phyloP scores from a whole-genome alignment of 164 flowering plant species.

The Akebia trifoliata region DNA sequence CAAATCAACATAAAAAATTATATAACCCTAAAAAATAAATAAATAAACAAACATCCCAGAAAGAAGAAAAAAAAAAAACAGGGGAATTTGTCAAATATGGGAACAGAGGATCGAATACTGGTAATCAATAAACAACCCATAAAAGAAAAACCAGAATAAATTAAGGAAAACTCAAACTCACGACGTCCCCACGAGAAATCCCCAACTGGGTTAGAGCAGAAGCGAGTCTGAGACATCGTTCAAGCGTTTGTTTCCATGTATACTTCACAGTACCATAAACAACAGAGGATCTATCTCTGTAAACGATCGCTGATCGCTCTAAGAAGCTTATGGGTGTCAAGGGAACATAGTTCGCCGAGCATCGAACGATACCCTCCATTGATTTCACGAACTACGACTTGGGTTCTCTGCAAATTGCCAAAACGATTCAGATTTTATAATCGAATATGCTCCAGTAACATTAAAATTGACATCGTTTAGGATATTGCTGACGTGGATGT shows the following conservation, averaged over 20 bases:
- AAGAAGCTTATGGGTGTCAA: constrained; percentile 52
- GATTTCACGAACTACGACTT: too few relatives aligned
- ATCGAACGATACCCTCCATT: constrained; percentile 34
- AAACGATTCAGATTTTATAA: too few relatives aligned
- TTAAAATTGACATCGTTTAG: too few relatives aligned
- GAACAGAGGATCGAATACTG: not conserved
- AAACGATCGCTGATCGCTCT: constrained; percentile 43
- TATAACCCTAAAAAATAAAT: too few relatives aligned
- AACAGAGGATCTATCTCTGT: constrained; percentile 35
- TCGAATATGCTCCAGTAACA: too few relatives aligned
- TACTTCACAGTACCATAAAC: constrained; percentile 37
- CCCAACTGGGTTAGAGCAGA: constrained; percentile 43
- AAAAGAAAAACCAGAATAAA: not conserved
- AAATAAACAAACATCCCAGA: not conserved
- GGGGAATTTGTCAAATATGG: not conserved
- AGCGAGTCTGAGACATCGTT: constrained; percentile 42
- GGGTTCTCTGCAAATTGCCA: too few relatives aligned
- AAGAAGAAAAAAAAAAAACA: not conserved
- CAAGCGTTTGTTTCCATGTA: constrained; percentile 46
- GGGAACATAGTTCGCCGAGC: constrained; percentile 50
- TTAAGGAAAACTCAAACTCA: constrained; percentile 14
- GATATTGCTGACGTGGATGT: too few relatives aligned
- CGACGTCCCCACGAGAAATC: constrained; percentile 45
- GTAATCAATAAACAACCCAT: not conserved
- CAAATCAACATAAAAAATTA: too few relatives aligned